Conservation (phyloP, 164 flowering plant species). For the Cinnamomum micranthum region DNA sequence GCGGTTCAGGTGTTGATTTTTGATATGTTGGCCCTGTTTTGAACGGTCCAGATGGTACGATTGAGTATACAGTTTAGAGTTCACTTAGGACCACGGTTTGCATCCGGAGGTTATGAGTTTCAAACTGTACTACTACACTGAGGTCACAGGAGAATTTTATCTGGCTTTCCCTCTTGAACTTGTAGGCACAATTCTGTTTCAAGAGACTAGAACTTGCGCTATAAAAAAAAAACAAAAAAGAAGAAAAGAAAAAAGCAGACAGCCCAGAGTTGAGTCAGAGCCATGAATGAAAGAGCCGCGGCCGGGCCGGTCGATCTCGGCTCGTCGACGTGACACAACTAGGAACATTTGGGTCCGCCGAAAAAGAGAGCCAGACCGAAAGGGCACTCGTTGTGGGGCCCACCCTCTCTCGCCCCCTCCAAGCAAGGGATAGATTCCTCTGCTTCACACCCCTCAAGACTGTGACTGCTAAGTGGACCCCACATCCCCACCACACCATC, state of each 20-base stretch:
- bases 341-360: slow-evolving; percentile 49
- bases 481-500: background rate
- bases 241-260: too few species aligned
- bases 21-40: background rate
- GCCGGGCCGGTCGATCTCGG: slow-evolving; percentile 27
- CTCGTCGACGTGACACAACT: slow-evolving; percentile 31
- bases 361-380: slow-evolving; percentile 55
- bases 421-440: slow-evolving; percentile 34
- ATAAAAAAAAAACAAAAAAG: too few species aligned
- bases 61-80: background rate
- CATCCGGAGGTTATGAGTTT: too few species aligned
- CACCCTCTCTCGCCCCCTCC: slow-evolving; percentile 11
- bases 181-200: too few species aligned
- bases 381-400: slow-evolving; percentile 45
- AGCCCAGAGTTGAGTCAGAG: background rate
- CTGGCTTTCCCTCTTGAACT: too few species aligned
- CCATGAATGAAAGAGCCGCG: slow-evolving; percentile 6
- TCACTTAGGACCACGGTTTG: too few species aligned
- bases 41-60: background rate
- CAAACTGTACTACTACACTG: too few species aligned
- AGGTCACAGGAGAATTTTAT: too few species aligned
- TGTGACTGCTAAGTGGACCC: background rate
- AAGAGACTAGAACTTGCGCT: too few species aligned
- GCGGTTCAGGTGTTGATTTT: background rate
- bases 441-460: background rate